Base-by-base conservation (phyloP, 1,139 yeast genomes). In the Saccharomycopsis phalli region DNA sequence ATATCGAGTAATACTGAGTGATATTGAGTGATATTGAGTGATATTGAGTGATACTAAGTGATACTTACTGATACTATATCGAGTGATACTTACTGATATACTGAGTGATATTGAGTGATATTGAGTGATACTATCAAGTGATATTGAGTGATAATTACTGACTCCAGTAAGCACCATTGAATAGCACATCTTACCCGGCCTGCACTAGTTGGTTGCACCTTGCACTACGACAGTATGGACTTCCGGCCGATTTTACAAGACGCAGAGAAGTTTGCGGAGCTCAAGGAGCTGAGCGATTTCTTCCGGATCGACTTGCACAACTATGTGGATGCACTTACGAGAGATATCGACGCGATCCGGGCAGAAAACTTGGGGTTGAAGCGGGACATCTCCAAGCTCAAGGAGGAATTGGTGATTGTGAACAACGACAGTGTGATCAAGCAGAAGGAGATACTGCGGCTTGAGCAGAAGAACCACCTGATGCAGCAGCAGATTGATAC, bases 281-380 rank as follows among this genome's bases (percentile, higher is more conserved):
- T 40, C 20, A 32, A 38, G 13, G 42, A 41, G 7, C 36, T 36
- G 14, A n/a, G 10, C 18, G 43, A 42, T 17, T 44, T 44, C 31
- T 38, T 44, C 34, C 14, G 47, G 13, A 42, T 42, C 19, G 47
- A 44, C 25, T 30, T 44, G 20, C 36, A 42, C n/a, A 41, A 44
- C 39, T 42, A 44, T 25, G 38, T 38, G 20, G 30, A 38, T 17
- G 37, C 42, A 17, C 23, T 44, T 14, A 36, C 42, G 13, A 32
- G 36, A 19, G 46, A 44, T n/a, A 33, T 42, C 11, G 38, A 36
- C 16, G 37, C 26, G 8, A 25, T 39, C n/a, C 23, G 39, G 13
- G 20, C 10, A 10, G 44, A 40, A 8, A 44, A 42, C 33, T 27
- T 20, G 2, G 13, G 25, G 7, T 34, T 44, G 19, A 41, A 37